Percentiles rank a stretch among this genome's conserved stretches.
Conservation (phyloP, 176 grass and related monocot genomes). For the Neostapfia colusana region DNA sequence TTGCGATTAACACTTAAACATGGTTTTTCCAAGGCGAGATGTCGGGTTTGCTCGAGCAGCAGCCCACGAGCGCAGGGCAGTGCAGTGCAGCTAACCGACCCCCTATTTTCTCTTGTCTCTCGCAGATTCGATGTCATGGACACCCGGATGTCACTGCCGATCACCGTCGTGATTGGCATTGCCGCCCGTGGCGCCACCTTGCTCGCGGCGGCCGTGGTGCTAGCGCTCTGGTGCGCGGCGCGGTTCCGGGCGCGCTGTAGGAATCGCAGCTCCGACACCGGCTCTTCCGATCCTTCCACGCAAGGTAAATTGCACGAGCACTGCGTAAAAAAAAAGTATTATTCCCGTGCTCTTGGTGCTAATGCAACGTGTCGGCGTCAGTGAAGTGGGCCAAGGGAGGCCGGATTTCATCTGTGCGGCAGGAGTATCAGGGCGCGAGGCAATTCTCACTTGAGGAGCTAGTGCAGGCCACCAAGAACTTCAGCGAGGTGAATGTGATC, state of each 20-base stretch:
- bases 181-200: conserved; percentile 51
- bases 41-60: conserved; percentile 12
- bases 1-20: too few species aligned
- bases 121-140: conserved; percentile 81
- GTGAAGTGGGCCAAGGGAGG: conserved; percentile 80
- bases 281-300: conserved; percentile 89
- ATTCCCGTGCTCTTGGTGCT: not conserved
- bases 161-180: conserved; percentile 75
- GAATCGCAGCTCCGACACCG: conserved; percentile 75
- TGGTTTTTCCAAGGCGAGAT: conserved; percentile 23
- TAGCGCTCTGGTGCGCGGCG: conserved; percentile 50
- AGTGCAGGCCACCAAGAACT: conserved; percentile 78
- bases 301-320: conserved; percentile 47
- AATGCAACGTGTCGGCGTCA: conserved; percentile 26
- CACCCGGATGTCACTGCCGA: conserved; percentile 72
- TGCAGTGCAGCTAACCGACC: not conserved
- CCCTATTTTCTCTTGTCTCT: not conserved
- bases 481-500: conserved; percentile 67
- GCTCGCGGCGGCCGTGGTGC: conserved; percentile 38
- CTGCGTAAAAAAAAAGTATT: not conserved
- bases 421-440: conserved; percentile 45
- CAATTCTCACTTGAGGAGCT: conserved; percentile 78
- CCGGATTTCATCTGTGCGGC: conserved; percentile 44
- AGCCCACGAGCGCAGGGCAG: not conserved
- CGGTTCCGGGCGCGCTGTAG: conserved; percentile 44